Evolutionary conservation across 441 rosid genomes (phyloP), one percentile per base, ranked within the genome.

Genomic region (Macaranga tanarius): DNA sequence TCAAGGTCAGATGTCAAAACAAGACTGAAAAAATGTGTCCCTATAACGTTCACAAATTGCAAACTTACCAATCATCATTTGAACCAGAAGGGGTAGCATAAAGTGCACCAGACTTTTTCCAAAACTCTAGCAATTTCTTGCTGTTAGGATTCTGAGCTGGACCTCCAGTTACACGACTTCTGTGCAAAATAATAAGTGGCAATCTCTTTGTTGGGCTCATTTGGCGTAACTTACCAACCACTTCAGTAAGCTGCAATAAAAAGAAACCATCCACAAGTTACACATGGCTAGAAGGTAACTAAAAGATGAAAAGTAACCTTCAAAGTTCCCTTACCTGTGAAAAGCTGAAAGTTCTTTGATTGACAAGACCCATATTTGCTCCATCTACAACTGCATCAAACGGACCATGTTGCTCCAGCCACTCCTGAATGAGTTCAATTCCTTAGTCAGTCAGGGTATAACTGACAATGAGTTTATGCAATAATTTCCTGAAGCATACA

Each of bases 341-440:
- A 75, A 91, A 88, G 79, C 68, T 89, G 79, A 95, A 86, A 65
- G 28, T 42, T 0, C 77, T 83, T 55, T 85, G 86, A 26, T 86
- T 84, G 47, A 84, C 65, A 74, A 90, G 86, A 50, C 96, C 87
- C 44, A 87, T 81, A 81, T 95, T 95, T 42, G 99, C 97, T 65
- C 94, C 97, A 79, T 94, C 99, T 70, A 95, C 72, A 38, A 92
- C 89, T 10, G 97, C 93, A 79, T 95, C 97, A 83, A 90, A 94
- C 42, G 99, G 99, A 78, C 99, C 97, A 82, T 89, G 86, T 79
- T 48, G 67, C 73, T 77, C 76, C 50, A 91, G 80, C 99, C 99
- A 92, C 71, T 87, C 96, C 97, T 94, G 87, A 64, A 73, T 54
- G 56, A 73, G 42, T 75, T 79, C 76, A 80, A 60, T 75, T 71